A percentile compares a stretch with the other conserved stretches of the same genome.
Conservation (phyloP, 2,329 filamentous ascomycete species). For the Geosmithia morbida region DNA sequence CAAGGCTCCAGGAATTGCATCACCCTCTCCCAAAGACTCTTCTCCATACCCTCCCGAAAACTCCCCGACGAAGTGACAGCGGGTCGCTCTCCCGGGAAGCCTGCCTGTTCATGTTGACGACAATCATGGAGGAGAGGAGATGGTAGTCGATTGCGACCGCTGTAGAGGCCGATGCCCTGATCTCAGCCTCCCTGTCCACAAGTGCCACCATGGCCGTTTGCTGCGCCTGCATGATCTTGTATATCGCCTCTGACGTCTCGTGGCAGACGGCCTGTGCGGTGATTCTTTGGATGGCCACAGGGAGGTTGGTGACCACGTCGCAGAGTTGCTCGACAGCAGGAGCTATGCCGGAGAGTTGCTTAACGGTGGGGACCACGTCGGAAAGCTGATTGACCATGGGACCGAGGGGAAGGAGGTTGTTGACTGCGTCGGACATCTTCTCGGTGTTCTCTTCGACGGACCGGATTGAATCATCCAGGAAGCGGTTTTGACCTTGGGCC, state of each 20-base stretch:
- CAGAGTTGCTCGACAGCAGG: conserved; percentile 16
- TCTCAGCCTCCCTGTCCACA: neutral
- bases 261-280: conserved; percentile 7
- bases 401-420: neutral
- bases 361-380: neutral
- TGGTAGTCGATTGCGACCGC: neutral
- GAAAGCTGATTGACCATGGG: no score
- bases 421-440: neutral
- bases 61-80: neutral
- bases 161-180: neutral
- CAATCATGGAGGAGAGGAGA: neutral
- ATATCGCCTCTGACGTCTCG: conserved; percentile 8
- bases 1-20: neutral
- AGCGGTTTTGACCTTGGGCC: neutral
- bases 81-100: neutral
- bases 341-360: conserved; percentile 6
- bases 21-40: neutral
- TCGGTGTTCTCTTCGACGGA: neutral
- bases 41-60: neutral
- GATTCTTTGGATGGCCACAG: conserved; percentile 10
- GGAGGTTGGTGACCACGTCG: conserved; percentile 10
- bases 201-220: conserved; percentile 8
- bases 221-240: conserved; percentile 8
- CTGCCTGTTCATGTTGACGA: neutral
- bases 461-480: neutral